A percentile compares a stretch with the other conserved stretches of the same genome.
phyloP scores from a whole-genome alignment of 176 grass and related monocot species.

The Aegilops bicornis region DNA sequence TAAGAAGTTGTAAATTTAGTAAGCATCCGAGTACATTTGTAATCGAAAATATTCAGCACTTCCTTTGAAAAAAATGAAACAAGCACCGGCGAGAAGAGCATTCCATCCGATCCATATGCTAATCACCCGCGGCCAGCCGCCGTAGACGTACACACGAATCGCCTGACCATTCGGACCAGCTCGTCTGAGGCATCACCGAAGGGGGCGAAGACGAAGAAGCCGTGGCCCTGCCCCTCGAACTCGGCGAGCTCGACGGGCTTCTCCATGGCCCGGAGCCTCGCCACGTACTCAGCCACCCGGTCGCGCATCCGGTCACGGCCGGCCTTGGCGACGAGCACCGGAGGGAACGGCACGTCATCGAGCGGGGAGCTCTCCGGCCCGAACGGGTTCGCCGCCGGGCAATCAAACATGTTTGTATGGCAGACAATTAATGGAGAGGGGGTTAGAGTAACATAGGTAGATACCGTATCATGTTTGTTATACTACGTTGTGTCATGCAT shows the following conservation, averaged over 20 bases:
- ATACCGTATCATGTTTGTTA: too few relatives aligned
- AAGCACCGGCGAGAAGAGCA: too few relatives aligned
- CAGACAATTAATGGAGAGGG: too few relatives aligned
- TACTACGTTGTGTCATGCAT: too few relatives aligned
- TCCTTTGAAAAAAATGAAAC: too few relatives aligned
- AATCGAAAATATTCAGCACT: too few relatives aligned
- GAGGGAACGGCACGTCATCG: conserved; percentile 21
- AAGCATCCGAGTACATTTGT: too few relatives aligned
- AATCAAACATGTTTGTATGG: too few relatives aligned
- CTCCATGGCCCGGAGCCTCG: conserved; percentile 26
- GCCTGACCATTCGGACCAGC: not conserved
- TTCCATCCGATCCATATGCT: too few relatives aligned
- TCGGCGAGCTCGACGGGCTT: conserved; percentile 53
- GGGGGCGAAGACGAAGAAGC: conserved; percentile 54
- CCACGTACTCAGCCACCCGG: conserved; percentile 56
- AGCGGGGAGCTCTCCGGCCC: conserved; percentile 40
- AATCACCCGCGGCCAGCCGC: not conserved
- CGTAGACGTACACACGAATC: not conserved
- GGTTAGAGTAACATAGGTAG: too few relatives aligned
- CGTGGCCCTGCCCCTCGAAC: conserved; percentile 63
- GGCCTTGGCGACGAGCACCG: conserved; percentile 34
- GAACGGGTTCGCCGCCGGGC: conserved; percentile 45
- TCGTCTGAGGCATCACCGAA: conserved; percentile 32
- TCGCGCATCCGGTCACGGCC: conserved; percentile 54
- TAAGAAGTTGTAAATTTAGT: too few relatives aligned